These are phyloP conservation scores for Zymoseptoria crescenta DNA, from an alignment of 2,329 filamentous ascomycete genomes.

Conservation along the genomic window DNA sequence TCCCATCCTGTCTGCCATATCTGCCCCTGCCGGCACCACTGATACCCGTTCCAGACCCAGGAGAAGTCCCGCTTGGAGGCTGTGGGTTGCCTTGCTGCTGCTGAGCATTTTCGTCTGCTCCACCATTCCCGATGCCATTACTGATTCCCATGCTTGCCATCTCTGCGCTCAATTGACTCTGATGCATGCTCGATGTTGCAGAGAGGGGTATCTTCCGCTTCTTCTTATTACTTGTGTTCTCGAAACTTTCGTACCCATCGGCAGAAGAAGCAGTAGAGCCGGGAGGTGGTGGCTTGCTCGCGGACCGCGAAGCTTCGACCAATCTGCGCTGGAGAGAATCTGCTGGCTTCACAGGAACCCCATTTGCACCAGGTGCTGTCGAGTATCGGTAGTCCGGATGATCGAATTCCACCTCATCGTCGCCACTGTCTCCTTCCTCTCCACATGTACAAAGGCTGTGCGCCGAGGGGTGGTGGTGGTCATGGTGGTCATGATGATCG, in stretches of 20 bases:
- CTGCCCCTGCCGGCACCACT: constrained; percentile 80
- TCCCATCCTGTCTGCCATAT: constrained; percentile 55
- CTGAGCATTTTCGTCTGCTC: constrained; percentile 40
- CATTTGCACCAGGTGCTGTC: constrained; percentile 30
- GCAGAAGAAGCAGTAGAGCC: constrained; percentile 59
- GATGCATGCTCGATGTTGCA: constrained; percentile 57
- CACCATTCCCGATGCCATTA: constrained; percentile 34
- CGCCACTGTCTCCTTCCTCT: constrained; percentile 52
- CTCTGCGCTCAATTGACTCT: constrained; percentile 53
- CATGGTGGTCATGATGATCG: constrained; percentile 38
- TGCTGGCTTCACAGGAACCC: constrained; percentile 18
- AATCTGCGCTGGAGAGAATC: constrained; percentile 29
- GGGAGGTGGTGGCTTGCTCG: constrained; percentile 28
- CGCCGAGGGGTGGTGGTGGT: constrained; percentile 34
- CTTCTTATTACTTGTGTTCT: constrained; percentile 99
- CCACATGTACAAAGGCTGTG: constrained; percentile 38
- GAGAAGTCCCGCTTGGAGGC: constrained; percentile 39
- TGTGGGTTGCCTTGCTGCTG: constrained; percentile 51
- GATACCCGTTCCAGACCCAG: constrained; percentile 54
- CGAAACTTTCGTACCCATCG: constrained; percentile 93
- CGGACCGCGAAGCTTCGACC: constrained; percentile 31
- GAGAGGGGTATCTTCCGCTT: constrained; percentile 95
- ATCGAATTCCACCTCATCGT: constrained; percentile 45
- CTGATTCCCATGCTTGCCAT: constrained; percentile 56
- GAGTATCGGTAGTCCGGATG: constrained; percentile 33